Evolutionary conservation across 164 flowering plant species (phyloP).

Genomic region (Houttuynia cordata): DNA sequence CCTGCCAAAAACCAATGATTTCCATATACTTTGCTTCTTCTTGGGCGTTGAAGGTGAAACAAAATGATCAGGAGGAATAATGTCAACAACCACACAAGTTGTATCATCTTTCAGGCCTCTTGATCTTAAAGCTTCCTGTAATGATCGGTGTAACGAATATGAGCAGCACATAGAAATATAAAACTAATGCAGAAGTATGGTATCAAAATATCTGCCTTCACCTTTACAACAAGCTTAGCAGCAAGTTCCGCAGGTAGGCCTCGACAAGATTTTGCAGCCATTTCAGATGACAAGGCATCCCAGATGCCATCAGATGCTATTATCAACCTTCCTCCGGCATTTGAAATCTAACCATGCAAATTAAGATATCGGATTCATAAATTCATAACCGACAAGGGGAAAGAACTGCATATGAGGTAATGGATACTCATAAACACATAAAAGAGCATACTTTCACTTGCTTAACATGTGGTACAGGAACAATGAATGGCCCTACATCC

Average conservation of each 20-base stretch:
- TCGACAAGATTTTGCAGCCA: conserved; percentile 68
- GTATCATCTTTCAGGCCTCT: conserved; percentile 90
- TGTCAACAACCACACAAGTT: conserved; percentile 82
- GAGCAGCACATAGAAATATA: not conserved
- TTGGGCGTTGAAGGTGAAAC: conserved; percentile 40
- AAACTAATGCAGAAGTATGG: no score
- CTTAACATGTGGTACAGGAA: conserved; percentile 88
- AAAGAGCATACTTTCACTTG: conserved; percentile 65
- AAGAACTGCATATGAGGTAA: not conserved
- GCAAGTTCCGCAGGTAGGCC: conserved; percentile 83
- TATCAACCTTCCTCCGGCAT: conserved; percentile 74
- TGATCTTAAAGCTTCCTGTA: conserved; percentile 70
- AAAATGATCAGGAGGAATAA: conserved; percentile 50
- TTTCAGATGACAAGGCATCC: conserved; percentile 75
- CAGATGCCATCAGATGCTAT: conserved; percentile 92
- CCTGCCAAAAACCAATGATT: conserved; percentile 51
- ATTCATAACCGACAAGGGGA: no score
- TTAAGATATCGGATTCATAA: conserved; percentile 1
- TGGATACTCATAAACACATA: not conserved
- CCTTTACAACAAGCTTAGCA: conserved; percentile 84
- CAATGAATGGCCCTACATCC: conserved; percentile 86
- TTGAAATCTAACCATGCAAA: conserved; percentile 44
- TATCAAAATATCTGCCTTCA: no score
- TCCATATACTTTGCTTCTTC: conserved; percentile 45
- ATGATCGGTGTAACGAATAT: conserved; percentile 1